Base-by-base conservation (phyloP, 352 stramenopile genomes). In the Phytopythium mirpurense region DNA sequence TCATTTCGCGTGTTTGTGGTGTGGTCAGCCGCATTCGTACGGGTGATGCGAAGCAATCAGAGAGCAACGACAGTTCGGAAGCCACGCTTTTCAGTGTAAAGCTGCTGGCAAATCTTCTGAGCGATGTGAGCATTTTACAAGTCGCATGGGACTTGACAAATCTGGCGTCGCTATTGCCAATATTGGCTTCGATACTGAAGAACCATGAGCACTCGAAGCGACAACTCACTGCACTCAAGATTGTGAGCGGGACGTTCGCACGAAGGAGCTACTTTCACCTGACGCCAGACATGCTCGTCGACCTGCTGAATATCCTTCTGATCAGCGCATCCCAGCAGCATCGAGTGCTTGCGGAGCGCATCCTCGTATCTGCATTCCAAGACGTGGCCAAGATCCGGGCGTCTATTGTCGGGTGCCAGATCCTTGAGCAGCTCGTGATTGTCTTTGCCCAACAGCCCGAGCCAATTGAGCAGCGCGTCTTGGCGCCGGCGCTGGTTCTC, bases 341-440 rank as follows among this genome's bases (percentile, higher is more conserved):
- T 55, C 48, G 49, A 5, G 40, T 69, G 0, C 63, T 72, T 8
- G 70, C 74, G 31, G 72, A 87, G 46, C 43, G 54, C 18, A 56
- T 86, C 7, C 65, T 89, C 2, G 70, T 87, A 18, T 65, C 51
- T n/a, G 74, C 78, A 5, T 89, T 89, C 43, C 53, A 63, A 4
- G 59, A 75, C 3, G 60, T 80, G 12, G 51, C 66, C 0, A 54
- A 68, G 16, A 70, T 81, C 23, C 70, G 68, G 5, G 44, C 58
- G 18, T 78, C 72, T 3, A 78, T 87, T 24, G 71, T 59, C 12
- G 74, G 72, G 8, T 83, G 70, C 45, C 72, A 87, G 29, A 84
- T 87, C 43, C 65, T 89, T 0, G 75, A 89, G 54, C 78, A 83
- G 40, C 51, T 87, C 3, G 56, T 89, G 23, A 87, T 89, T 27